Conservation (phyloP, 2,329 filamentous ascomycete species). For the Nothopassalora personata region DNA sequence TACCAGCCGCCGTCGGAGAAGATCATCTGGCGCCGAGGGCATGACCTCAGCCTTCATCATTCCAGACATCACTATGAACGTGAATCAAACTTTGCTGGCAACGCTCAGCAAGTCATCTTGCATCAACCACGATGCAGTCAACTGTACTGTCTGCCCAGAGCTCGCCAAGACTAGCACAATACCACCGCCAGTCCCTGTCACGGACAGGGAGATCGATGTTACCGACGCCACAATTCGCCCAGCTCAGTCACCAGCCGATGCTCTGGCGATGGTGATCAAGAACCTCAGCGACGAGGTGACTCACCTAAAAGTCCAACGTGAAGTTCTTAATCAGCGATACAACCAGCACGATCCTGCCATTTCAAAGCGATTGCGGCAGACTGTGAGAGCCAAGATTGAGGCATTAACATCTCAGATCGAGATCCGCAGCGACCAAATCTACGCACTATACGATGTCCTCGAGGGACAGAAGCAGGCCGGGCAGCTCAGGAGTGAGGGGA, state of each 20-base stretch:
- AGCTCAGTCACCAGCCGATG: slow-evolving; percentile 62
- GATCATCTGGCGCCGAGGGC: slow-evolving; percentile 44
- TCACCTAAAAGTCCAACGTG: slow-evolving; percentile 68
- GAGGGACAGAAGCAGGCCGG: slow-evolving; percentile 70
- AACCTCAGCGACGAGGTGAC: slow-evolving; percentile 71
- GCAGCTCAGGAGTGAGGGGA: slow-evolving; percentile 59
- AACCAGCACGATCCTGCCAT: slow-evolving; percentile 62
- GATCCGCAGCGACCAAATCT: slow-evolving; percentile 72
- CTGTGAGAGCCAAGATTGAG: slow-evolving; percentile 57
- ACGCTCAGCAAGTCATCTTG: slow-evolving; percentile 19
- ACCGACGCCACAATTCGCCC: slow-evolving; percentile 57
- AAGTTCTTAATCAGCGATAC: slow-evolving; percentile 56
- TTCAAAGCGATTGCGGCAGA: slow-evolving; percentile 59
- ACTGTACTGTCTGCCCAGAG: slow-evolving; percentile 51
- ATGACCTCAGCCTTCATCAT: slow-evolving; percentile 60
- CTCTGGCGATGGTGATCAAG: slow-evolving; percentile 79
- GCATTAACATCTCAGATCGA: slow-evolving; percentile 60
- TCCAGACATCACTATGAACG: slow-evolving; percentile 55
- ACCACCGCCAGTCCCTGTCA: slow-evolving; percentile 34
- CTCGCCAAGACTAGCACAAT: slow-evolving; percentile 37
- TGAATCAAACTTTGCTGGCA: slow-evolving; percentile 10
- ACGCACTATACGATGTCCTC: slow-evolving; percentile 75
- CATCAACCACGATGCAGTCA: slow-evolving; percentile 41
- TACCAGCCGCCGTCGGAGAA: slow-evolving; percentile 45
- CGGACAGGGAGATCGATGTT: slow-evolving; percentile 39